Conservation (phyloP, 345 rosid species). For the Camelina hispida region DNA sequence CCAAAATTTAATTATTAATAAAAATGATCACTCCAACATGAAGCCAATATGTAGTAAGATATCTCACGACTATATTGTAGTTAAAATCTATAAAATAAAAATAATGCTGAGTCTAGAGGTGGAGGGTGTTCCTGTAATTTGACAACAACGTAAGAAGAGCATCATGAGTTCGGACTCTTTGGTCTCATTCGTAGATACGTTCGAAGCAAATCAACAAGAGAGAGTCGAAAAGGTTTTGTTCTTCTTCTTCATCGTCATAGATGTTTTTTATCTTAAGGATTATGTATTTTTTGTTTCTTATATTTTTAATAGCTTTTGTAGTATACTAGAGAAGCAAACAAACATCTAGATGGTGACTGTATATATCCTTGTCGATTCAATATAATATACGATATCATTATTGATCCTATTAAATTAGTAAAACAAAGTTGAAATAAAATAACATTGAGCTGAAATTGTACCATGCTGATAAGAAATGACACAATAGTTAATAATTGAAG, state of each 20-base stretch:
- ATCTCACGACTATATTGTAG: no score
- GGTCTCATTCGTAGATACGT: conserved; percentile 26
- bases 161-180: not conserved
- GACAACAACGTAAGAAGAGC: not conserved
- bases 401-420: conserved; percentile 20
- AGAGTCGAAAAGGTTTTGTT: not conserved
- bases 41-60: no score
- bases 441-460: conserved; percentile 5
- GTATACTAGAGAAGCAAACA: conserved; percentile 30
- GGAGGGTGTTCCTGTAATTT: not conserved
- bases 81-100: no score
- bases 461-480: not conserved
- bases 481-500: not conserved
- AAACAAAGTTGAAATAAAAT: conserved; percentile 2
- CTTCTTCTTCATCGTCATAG: not conserved
- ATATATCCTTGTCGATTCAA: conserved; percentile 40
- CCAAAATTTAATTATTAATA: not conserved
- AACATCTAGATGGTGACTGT: conserved; percentile 30
- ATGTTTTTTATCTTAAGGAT: conserved; percentile 2
- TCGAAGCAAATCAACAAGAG: conserved; percentile 2
- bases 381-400: conserved; percentile 26
- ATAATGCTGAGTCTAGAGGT: not conserved
- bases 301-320: conserved; percentile 13
- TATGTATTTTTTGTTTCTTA: not conserved
- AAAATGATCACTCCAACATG: not conserved